Evolutionary conservation across 2,329 filamentous ascomycete species (phyloP).

Genomic region (Cordyceps pruinosa): DNA sequence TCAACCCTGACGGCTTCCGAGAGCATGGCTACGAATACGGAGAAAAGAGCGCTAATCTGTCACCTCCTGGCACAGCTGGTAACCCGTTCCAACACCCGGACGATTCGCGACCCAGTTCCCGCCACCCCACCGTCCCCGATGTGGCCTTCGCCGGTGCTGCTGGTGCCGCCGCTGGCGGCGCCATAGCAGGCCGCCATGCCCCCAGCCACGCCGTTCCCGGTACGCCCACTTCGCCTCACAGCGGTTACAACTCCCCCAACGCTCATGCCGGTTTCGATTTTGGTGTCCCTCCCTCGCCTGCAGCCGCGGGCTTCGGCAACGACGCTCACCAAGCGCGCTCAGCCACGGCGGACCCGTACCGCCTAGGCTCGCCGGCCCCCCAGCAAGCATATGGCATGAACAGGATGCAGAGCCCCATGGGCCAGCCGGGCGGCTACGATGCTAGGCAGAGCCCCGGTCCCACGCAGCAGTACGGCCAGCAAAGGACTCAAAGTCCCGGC

Average conservation of each 20-base stretch:
- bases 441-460: slow-evolving; percentile 7
- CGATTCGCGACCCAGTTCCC: slow-evolving; percentile 6
- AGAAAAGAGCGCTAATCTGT: not conserved
- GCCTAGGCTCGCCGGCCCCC: slow-evolving; percentile 15
- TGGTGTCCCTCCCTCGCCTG: slow-evolving; percentile 6
- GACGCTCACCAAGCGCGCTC: not conserved
- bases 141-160: slow-evolving; percentile 1
- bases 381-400: slow-evolving; percentile 12
- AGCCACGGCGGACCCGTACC: slow-evolving; percentile 10
- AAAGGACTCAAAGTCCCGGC: slow-evolving; percentile 11
- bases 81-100: slow-evolving; percentile 8
- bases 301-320: not conserved
- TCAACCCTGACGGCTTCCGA: slow-evolving; percentile 41
- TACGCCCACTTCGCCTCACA: slow-evolving; percentile 6
- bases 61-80: slow-evolving; percentile 7
- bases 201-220: slow-evolving; percentile 1
- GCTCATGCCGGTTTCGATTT: slow-evolving; percentile 8
- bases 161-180: not conserved
- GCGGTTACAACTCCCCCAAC: not conserved
- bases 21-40: slow-evolving; percentile 20
- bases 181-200: not conserved
- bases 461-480: slow-evolving; percentile 8
- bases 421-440: slow-evolving; percentile 5
- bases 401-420: slow-evolving; percentile 13
- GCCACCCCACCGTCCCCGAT: not conserved